A percentile compares a stretch with the other conserved stretches of the same genome.
Evolutionary conservation across 441 rosid species (phyloP).

Genomic region (Jatropha multifida): DNA sequence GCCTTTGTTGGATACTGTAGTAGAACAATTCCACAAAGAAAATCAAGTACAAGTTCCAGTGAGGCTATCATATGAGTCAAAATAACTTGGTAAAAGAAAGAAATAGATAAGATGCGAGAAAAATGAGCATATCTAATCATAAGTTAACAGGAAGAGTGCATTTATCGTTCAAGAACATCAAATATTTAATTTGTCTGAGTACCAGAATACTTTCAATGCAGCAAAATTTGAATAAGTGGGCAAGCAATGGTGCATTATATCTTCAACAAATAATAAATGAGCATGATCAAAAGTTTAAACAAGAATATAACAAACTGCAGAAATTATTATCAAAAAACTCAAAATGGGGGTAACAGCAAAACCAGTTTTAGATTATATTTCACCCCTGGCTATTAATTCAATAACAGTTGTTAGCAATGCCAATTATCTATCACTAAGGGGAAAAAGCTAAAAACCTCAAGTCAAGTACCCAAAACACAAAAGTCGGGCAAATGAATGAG

Average conservation of each 20-base stretch:
- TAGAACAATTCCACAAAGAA: constrained; percentile 3
- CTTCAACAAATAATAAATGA: background rate
- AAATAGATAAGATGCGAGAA: background rate
- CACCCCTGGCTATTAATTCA: too few relatives aligned
- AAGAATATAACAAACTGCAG: background rate
- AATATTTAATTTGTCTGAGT: background rate
- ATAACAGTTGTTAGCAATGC: too few relatives aligned
- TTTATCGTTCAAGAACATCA: background rate
- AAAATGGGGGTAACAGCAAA: background rate
- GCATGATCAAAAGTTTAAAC: background rate
- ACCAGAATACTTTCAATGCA: background rate
- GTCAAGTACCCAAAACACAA: too few relatives aligned
- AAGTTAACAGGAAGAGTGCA: background rate
- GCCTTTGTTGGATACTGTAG: constrained; percentile 95
- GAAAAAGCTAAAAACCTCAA: too few relatives aligned
- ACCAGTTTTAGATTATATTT: too few relatives aligned
- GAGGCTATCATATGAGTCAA: background rate
- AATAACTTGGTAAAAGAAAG: background rate
- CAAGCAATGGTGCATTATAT: too few relatives aligned
- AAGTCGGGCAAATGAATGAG: too few relatives aligned
- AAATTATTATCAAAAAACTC: background rate
- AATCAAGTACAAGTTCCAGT: background rate
- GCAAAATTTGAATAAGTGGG: background rate
- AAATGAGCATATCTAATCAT: background rate
- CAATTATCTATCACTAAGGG: too few relatives aligned